Evolutionary conservation across 169 alveolate genomes (phyloP).

Genomic region (Sarcocystis neurona): DNA sequence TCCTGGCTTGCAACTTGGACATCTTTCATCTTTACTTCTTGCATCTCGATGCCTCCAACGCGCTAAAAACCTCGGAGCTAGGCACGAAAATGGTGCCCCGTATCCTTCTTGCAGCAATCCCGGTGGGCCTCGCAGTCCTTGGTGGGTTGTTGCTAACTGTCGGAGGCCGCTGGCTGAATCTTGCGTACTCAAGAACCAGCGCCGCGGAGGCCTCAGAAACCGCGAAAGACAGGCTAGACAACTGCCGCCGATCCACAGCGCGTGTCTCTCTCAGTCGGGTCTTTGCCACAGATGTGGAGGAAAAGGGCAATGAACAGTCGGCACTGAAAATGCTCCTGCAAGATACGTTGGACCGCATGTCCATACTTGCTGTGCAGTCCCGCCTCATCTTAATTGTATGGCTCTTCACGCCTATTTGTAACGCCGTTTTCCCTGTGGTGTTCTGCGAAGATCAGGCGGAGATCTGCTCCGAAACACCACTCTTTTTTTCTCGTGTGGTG

Average conservation of each 20-base stretch:
- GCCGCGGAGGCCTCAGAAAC: background rate
- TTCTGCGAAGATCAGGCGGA: slow-evolving; percentile 25
- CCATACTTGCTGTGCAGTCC: background rate
- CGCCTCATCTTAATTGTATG: slow-evolving; percentile 1
- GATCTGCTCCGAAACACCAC: background rate
- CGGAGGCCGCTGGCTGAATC: slow-evolving; percentile 9
- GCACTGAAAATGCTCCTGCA: too few species aligned
- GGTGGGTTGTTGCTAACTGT: background rate
- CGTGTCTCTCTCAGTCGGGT: slow-evolving; percentile 9
- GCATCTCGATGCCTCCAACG: background rate
- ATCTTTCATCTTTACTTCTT: background rate
- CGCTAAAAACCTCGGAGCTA: background rate
- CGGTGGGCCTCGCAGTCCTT: background rate
- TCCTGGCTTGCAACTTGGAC: slow-evolving; percentile 5
- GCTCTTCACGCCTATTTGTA: background rate
- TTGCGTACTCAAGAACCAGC: background rate
- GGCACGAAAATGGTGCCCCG: background rate
- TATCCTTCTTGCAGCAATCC: background rate
- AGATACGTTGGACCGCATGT: background rate
- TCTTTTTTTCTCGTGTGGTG: background rate
- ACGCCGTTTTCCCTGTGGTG: background rate
- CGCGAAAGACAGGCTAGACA: background rate
- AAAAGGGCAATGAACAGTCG: too few species aligned
- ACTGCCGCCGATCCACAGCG: background rate
- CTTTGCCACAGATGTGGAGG: background rate